Base-by-base conservation (phyloP, 73 alveolate genomes). In the Paraurostyla sp. region DNA sequence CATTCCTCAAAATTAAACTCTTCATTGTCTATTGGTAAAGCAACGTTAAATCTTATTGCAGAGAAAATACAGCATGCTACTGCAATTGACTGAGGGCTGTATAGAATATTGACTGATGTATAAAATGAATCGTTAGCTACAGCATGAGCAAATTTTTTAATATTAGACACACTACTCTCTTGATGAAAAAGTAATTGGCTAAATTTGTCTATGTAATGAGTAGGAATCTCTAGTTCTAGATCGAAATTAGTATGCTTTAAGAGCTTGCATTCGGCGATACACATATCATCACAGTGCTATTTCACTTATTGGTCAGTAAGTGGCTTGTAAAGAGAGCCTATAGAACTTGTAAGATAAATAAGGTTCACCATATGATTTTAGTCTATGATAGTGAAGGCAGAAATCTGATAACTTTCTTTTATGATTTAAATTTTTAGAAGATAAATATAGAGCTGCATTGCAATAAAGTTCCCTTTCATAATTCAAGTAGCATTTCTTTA, bases 381-480 rank as follows among this genome's bases (percentile, higher is more conserved):
- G 9, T 50, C 51, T 40, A 23, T 73, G 68, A 25, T 73, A 73
- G 9, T 27, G 4, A 13, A 73, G 51, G 52, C 68, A 45, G 42
- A 73, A 73, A 71, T 92, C 97, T 46, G 88, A 86, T 50, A 92
- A 76, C 60, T 88, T 88, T 36, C 76, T 80, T 71, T 69, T 90
- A 25, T 93, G 92, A 45, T 88, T 87, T 56, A 86, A 86, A 40
- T 90, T 80, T 92, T 92, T 92, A 59, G 97, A 73, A 3, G 97
- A 46, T 76, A 92, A 60, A 76, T 88, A 92, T 29, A 92, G 88
- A 36, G 97, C 97, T 11, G 97, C 97, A 88, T 93, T 86, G 0
- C 91, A 90, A 36, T 63, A 33, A 11, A 87, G 50, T 71, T 88
- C 89, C 80, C 76, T 88, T 76, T 92, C 95, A 48, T 92, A 86